Base-by-base conservation (phyloP, 2,329 filamentous ascomycete species). In the Coniochaeta sp. region DNA sequence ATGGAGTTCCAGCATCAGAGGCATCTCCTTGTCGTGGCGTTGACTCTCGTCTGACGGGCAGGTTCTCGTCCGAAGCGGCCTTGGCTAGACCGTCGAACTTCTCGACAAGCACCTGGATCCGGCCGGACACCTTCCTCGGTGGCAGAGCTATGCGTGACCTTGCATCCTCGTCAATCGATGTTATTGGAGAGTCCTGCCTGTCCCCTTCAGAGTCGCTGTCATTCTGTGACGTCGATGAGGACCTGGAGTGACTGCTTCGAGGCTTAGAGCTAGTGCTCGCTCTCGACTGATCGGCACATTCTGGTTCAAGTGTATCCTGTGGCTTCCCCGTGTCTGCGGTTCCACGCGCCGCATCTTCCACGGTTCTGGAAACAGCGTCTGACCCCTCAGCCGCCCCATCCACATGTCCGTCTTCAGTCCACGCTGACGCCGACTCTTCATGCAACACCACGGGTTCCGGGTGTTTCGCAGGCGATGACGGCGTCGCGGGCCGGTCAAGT, bases 71-170 rank as follows among this genome's bases (percentile, higher is more conserved):
- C 6, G 55, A 61, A 6, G 49, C 51, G 13, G 61, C 55, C 52
- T 62, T 64, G 22, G 64, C 58, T 18, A 79, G 67, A 3, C 70
- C 73, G 53, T 82, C 76, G 48, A 71, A 78, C 65, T 75, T 71
- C 20, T 70, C 70, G 28, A 79, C 77, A 22, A 80, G 63, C 47
- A 74, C 72, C 51, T 76, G 74, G 2, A 80, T 75, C 55, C 75
- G 79, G 5, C 61, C 59, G 7, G 72, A 74, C 0, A 60, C 57
- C 49, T 71, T 67, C 40, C 64, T 60, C 33, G 56, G 57, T 14
- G 53, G 51, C 1, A 55, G 53, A 3, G 55, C 59, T 18, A 61
- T 56, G 1, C 60, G 62, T 18, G 53, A 52, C 13, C 57, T 64
- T 2, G 62, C 58, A 14, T 71, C 71, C 47, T 74, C 73, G 49